Evolutionary conservation across 2,329 filamentous ascomycete genomes (phyloP).

Genomic region (Apiospora kogelbergensis): DNA sequence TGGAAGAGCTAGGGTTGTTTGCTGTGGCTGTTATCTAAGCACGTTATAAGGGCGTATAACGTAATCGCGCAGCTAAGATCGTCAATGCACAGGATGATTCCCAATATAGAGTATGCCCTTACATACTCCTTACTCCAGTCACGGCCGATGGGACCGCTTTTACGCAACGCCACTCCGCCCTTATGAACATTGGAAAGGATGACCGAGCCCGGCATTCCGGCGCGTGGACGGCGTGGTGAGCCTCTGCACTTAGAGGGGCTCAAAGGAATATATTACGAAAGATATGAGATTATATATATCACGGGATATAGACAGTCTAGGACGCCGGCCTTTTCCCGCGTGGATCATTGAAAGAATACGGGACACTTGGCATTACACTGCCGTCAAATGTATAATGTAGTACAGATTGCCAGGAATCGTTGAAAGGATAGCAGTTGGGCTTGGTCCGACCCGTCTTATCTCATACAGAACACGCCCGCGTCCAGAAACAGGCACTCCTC

Average conservation of each 20-base stretch:
- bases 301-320: neutral
- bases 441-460: neutral
- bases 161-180: neutral
- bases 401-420: too few relatives aligned
- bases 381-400: neutral
- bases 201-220: neutral
- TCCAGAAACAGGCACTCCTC: neutral
- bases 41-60: neutral
- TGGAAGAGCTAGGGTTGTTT: neutral
- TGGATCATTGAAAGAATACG: neutral
- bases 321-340: neutral
- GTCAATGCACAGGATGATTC: neutral
- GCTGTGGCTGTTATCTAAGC: neutral
- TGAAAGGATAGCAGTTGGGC: too few relatives aligned
- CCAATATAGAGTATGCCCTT: neutral
- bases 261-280: too few relatives aligned
- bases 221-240: neutral
- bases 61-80: neutral
- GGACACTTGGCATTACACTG: neutral
- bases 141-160: neutral
- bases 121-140: neutral
- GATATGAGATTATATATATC: too few relatives aligned
- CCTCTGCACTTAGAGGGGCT: too few relatives aligned
- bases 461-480: neutral
- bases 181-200: neutral